Base-by-base conservation (phyloP, 495 filamentous ascomycete species). In the Hypoxylon fragiforme region DNA sequence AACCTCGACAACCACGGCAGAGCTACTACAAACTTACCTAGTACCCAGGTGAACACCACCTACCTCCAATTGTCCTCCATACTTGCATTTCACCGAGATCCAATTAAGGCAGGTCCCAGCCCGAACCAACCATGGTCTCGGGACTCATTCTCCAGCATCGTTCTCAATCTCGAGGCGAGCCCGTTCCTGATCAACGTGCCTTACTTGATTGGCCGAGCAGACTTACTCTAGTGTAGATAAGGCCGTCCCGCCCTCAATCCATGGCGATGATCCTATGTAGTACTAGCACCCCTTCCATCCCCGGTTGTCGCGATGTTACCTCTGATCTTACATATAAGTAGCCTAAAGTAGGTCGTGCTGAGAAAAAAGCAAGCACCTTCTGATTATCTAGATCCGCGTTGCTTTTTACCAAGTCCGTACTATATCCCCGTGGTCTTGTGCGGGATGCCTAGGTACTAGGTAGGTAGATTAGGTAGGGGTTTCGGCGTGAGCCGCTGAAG, bases 31-130 rank as follows among this genome's bases (percentile, higher is more conserved):
- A n/a, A n/a, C n/a, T n/a, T n/a, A n/a, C n/a, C n/a, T n/a, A n/a
- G n/a, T n/a, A n/a, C n/a, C n/a, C n/a, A n/a, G n/a, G n/a, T n/a
- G n/a, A n/a, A n/a, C n/a, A n/a, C n/a, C n/a, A n/a, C n/a, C n/a
- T n/a, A n/a, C n/a, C n/a, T n/a, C n/a, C n/a, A n/a, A n/a, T n/a
- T n/a, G n/a, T n/a, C n/a, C n/a, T n/a, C n/a, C n/a, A n/a, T n/a
- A 34, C 38, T 42, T 45, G 42, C 43, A 51, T n/a, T 18, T 37
- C 52, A 62, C 53, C 58, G 58, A 57, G 28, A 13, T 51, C 58
- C 52, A 41, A 53, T 57, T 43, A 57, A 57, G 58, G 58, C 50
- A 62, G 58, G 58, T 62, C 43, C 12, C 13, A 12, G n/a, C 24
- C 18, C 19, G 39, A 44, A 35, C 57, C 57, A 55, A 60, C 57